Conservation (phyloP, 2,329 filamentous ascomycete species). For the Phialocephala subalpina region DNA sequence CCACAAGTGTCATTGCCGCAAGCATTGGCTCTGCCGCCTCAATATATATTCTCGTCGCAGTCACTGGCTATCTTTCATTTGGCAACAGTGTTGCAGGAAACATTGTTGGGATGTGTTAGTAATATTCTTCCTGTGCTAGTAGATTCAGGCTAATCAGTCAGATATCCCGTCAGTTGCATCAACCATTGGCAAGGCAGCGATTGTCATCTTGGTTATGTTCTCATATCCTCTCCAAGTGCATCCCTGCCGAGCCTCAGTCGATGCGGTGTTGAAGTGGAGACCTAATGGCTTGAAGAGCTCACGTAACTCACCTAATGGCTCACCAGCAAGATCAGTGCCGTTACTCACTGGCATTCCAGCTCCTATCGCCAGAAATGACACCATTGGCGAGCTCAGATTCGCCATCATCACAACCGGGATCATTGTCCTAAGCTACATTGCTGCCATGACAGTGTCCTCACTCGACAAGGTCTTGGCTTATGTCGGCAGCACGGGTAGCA, state of each 20-base stretch:
- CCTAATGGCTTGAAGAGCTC: slow-evolving; percentile 56
- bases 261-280: slow-evolving; percentile 94
- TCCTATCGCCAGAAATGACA: slow-evolving; percentile 58
- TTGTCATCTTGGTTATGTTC: slow-evolving; percentile 95
- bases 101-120: slow-evolving; percentile 90
- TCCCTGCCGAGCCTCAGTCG: slow-evolving; percentile 92
- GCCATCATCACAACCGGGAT: slow-evolving; percentile 88
- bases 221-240: slow-evolving; percentile 96
- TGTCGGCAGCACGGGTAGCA: slow-evolving; percentile 92
- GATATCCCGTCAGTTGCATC: slow-evolving; percentile 79
- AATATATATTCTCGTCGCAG: slow-evolving; percentile 89
- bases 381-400: slow-evolving; percentile 88
- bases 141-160: slow-evolving; percentile 39
- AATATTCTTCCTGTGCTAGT: not conserved
- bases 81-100: slow-evolving; percentile 90
- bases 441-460: slow-evolving; percentile 89
- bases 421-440: slow-evolving; percentile 83
- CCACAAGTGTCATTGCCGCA: slow-evolving; percentile 79
- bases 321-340: slow-evolving; percentile 48
- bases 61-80: slow-evolving; percentile 96
- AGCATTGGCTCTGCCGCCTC: slow-evolving; percentile 89
- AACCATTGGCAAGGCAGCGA: slow-evolving; percentile 93
- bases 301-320: slow-evolving; percentile 45
- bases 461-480: slow-evolving; percentile 93
- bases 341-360: slow-evolving; percentile 54